These are phyloP conservation scores for Bondarzewia mesenterica DNA, from an alignment of 1,284 basidiomycete genomes.

Conservation along the genomic window DNA sequence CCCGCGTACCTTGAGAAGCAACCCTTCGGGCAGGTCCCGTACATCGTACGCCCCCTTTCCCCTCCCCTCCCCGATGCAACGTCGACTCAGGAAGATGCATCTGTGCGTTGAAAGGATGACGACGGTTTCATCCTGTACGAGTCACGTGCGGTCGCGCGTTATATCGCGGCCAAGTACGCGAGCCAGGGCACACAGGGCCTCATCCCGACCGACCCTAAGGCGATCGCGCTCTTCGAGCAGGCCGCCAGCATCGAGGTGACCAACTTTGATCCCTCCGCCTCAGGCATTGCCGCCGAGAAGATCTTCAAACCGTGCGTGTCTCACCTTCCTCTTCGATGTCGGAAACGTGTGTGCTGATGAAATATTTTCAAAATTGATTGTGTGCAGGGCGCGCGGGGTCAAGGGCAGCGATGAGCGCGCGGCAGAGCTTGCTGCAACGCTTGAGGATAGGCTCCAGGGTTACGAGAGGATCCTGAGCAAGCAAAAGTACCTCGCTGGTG, in stretches of 20 bases:
- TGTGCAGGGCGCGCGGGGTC: constrained; percentile 14
- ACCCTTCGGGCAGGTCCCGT: constrained; percentile 63
- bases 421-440: constrained; percentile 15
- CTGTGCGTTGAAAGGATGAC: constrained; percentile 24
- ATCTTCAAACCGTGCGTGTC: constrained; percentile 34
- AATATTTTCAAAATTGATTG: neutral
- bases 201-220: constrained; percentile 26
- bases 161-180: constrained; percentile 37
- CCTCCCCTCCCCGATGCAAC: no score
- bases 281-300: constrained; percentile 32
- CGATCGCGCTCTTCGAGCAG: constrained; percentile 43
- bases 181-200: constrained; percentile 23
- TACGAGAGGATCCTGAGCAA: constrained; percentile 39
- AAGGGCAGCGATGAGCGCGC: constrained; percentile 18
- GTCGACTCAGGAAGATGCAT: neutral
- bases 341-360: neutral
- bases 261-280: constrained; percentile 42
- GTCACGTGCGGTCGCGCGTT: constrained; percentile 45
- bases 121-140: constrained; percentile 41
- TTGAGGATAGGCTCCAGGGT: constrained; percentile 31
- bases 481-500: constrained; percentile 38
- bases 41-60: constrained; percentile 32
- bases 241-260: constrained; percentile 42
- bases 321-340: neutral
- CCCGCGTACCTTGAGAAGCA: constrained; percentile 37